A percentile compares a stretch with the other conserved stretches of the same genome.
phyloP scores from a whole-genome alignment of 495 filamentous ascomycete species.

The Hyaloscypha finlandica region DNA sequence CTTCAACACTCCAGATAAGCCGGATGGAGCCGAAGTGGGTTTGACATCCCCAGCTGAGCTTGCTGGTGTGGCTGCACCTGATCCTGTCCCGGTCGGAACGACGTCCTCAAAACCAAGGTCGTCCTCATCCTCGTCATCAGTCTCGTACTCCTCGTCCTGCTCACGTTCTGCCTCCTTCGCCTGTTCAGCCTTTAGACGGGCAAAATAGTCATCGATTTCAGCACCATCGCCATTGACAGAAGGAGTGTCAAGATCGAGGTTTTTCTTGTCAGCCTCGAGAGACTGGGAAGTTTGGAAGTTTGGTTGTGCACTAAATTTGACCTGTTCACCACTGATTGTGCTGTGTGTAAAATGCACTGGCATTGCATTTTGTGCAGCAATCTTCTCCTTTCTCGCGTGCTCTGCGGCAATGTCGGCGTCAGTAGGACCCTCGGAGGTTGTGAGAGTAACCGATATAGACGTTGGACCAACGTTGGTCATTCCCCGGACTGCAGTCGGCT shows the following conservation, averaged over 20 bases:
- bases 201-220: slow-evolving; percentile 56
- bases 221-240: slow-evolving; percentile 35
- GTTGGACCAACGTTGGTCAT: slow-evolving; percentile 64
- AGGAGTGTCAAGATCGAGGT: slow-evolving; percentile 32
- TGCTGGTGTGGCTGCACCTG: slow-evolving; percentile 33
- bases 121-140: slow-evolving; percentile 52
- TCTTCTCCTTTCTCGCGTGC: slow-evolving; percentile 66
- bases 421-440: slow-evolving; percentile 69
- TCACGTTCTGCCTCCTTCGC: slow-evolving; percentile 46
- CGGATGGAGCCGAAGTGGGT: slow-evolving; percentile 9
- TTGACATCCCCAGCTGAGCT: slow-evolving; percentile 23
- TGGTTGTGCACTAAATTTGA: slow-evolving; percentile 34
- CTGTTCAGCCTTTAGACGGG: slow-evolving; percentile 52
- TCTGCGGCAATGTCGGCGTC: slow-evolving; percentile 76
- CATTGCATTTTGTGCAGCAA: slow-evolving; percentile 81
- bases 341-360: slow-evolving; percentile 89
- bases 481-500: slow-evolving; percentile 72
- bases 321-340: slow-evolving; percentile 61
- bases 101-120: slow-evolving; percentile 47
- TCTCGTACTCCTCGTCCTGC: slow-evolving; percentile 50
- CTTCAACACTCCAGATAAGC: slow-evolving; percentile 28
- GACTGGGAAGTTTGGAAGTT: slow-evolving; percentile 25
- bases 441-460: slow-evolving; percentile 78
- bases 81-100: slow-evolving; percentile 24
- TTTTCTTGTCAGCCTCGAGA: slow-evolving; percentile 57